These are phyloP conservation scores for Parastagonospora nodorum DNA, from an alignment of 2,329 filamentous ascomycete species.

Conservation along the genomic window DNA sequence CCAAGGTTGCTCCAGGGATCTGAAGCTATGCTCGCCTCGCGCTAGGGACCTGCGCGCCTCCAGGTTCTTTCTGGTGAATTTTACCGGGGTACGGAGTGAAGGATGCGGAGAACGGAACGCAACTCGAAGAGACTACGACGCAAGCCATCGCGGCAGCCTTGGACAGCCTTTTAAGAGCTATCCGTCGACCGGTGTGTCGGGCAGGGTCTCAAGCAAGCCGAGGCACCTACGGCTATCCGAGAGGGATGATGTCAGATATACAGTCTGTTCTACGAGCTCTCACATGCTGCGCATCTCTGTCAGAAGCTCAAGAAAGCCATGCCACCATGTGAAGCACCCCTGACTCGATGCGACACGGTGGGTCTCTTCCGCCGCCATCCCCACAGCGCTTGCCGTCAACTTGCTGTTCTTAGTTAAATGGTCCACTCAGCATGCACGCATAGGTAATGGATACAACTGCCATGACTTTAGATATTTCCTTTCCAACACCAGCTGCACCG, in stretches of 20 bases:
- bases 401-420: constrained; percentile 23
- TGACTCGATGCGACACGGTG: constrained; percentile 15
- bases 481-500: no score
- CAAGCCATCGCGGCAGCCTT: constrained; percentile 9
- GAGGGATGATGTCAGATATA: constrained; percentile 24
- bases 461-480: no score
- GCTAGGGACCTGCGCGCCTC: constrained; percentile 33
- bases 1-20: neutral
- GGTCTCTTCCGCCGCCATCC: constrained; percentile 20
- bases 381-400: constrained; percentile 19
- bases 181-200: constrained; percentile 5
- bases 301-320: neutral
- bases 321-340: constrained; percentile 1
- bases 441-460: constrained; percentile 12
- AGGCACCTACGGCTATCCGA: constrained; percentile 23
- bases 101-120: constrained; percentile 22
- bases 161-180: constrained; percentile 7
- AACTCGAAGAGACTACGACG: constrained; percentile 1
- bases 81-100: constrained; percentile 13
- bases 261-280: constrained; percentile 10
- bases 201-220: constrained; percentile 24
- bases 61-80: constrained; percentile 4
- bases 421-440: constrained; percentile 15
- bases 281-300: constrained; percentile 23
- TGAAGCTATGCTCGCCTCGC: constrained; percentile 11